Evolutionary conservation across 1,284 basidiomycete species (phyloP).

Genomic region (Austroboletus niveus): DNA sequence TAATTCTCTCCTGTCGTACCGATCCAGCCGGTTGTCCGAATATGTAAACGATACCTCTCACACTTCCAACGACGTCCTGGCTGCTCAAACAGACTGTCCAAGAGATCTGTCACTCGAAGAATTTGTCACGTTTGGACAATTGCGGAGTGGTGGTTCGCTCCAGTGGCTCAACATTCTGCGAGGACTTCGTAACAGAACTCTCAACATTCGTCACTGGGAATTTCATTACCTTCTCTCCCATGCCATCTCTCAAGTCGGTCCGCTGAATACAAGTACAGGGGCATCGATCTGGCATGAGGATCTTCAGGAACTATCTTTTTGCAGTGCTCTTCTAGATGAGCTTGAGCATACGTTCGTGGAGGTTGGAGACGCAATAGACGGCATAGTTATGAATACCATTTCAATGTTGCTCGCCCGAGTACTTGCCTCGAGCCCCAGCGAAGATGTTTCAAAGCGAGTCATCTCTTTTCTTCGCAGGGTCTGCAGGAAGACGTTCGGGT

Average conservation of each 20-base stretch:
- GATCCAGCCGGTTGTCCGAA: not conserved
- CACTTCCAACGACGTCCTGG: too few relatives aligned
- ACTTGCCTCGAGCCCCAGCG: constrained; percentile 6
- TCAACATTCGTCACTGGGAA: constrained; percentile 37
- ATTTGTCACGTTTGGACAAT: constrained; percentile 14
- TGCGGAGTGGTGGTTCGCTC: constrained; percentile 40
- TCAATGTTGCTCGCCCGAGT: constrained; percentile 33
- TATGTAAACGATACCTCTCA: too few relatives aligned
- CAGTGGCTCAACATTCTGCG: constrained; percentile 51
- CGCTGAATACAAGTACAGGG: constrained; percentile 10
- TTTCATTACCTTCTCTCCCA: constrained; percentile 41
- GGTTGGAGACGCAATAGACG: constrained; percentile 38
- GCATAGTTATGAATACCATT: constrained; percentile 33
- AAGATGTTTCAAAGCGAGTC: constrained; percentile 6
- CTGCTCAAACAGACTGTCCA: constrained; percentile 16
- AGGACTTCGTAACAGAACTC: constrained; percentile 35
- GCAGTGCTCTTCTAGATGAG: constrained; percentile 31
- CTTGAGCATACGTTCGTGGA: constrained; percentile 25
- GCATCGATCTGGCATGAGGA: constrained; percentile 23
- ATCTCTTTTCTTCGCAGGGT: constrained; percentile 29
- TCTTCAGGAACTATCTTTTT: constrained; percentile 33
- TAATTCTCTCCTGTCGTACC: not conserved
- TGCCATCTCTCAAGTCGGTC: constrained; percentile 42
- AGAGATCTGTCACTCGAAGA: constrained; percentile 32
- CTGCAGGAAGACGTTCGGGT: constrained; percentile 35